phyloP scores from a whole-genome alignment of 495 filamentous ascomycete species.

The Hypoxylon subgilvum region DNA sequence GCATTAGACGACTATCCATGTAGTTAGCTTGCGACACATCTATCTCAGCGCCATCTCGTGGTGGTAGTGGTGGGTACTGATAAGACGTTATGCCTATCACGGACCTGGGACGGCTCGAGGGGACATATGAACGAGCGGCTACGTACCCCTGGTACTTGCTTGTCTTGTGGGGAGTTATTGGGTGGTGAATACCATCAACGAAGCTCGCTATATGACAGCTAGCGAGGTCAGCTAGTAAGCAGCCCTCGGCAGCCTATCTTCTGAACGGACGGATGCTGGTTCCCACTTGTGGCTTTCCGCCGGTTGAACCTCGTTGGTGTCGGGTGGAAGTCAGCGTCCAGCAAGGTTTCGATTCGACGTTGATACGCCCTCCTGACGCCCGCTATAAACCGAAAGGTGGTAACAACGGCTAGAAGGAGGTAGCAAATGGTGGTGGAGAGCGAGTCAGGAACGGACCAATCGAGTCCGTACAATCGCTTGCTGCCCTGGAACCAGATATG shows the following conservation, averaged over 20 bases:
- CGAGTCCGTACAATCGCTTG: conserved; percentile 27
- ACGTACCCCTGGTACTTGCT: conserved; percentile 41
- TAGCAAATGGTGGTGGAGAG: conserved; percentile 36
- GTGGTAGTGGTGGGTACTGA: conserved; percentile 56
- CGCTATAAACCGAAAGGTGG: conserved; percentile 35
- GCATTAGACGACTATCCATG: conserved; percentile 48
- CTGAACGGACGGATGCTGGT: conserved; percentile 9
- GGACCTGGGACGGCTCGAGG: conserved; percentile 43
- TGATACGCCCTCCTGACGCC: conserved; percentile 9
- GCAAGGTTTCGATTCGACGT: conserved; percentile 12
- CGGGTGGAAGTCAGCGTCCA: conserved; percentile 12
- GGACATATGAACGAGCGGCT: conserved; percentile 43
- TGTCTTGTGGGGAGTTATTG: conserved; percentile 41
- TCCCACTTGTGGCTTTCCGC: conserved; percentile 28
- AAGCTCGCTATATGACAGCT: conserved; percentile 18
- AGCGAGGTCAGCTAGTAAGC: conserved; percentile 16
- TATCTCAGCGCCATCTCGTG: conserved; percentile 53
- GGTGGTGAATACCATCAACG: conserved; percentile 46
- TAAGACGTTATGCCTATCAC: conserved; percentile 60
- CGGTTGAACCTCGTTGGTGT: conserved; percentile 6
- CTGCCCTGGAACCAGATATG: conserved; percentile 29
- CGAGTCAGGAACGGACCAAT: conserved; percentile 34
- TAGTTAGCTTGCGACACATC: conserved; percentile 50
- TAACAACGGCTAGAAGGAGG: conserved; percentile 27
- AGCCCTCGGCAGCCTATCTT: conserved; percentile 15